A percentile compares a stretch with the other conserved stretches of the same genome.
Conservation (phyloP, 2,329 filamentous ascomycete species). For the Pseudogymnoascus sp. region DNA sequence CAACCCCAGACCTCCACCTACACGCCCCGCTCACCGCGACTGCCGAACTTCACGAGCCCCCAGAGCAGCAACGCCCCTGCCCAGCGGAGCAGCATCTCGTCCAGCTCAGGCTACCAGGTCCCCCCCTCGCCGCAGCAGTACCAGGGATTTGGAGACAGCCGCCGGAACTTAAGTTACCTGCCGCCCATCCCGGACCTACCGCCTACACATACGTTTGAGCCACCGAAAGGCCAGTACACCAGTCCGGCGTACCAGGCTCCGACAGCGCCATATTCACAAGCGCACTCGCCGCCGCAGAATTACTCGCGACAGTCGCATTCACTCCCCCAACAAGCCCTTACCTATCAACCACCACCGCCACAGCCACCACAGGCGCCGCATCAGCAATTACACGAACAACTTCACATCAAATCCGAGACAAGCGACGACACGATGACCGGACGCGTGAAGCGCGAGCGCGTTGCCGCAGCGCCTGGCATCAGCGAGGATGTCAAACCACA, state of each 20-base stretch:
- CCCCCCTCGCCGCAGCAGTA: background rate
- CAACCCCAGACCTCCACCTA: conserved; percentile 16
- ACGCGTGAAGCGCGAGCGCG: background rate
- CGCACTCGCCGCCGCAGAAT: background rate
- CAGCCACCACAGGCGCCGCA: background rate
- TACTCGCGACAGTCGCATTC: background rate
- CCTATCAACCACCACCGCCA: background rate
- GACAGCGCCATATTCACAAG: background rate
- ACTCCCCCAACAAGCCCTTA: conserved; percentile 1
- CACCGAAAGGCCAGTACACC: background rate
- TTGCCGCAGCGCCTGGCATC: background rate
- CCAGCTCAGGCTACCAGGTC: conserved; percentile 1
- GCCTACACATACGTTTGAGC: conserved; percentile 15
- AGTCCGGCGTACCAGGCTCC: background rate
- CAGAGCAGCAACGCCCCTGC: background rate
- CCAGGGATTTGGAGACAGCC: background rate
- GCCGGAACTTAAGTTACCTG: conserved; percentile 18
- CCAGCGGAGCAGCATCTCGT: background rate
- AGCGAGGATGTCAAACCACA: background rate
- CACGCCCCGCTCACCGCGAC: conserved; percentile 22
- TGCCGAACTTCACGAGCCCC: conserved; percentile 14
- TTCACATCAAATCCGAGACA: background rate
- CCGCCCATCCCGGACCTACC: conserved; percentile 24
- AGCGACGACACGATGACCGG: background rate
- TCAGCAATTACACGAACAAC: background rate